Base-by-base conservation (phyloP, 257 asterid genomes). In the Capsicum pubescens region DNA sequence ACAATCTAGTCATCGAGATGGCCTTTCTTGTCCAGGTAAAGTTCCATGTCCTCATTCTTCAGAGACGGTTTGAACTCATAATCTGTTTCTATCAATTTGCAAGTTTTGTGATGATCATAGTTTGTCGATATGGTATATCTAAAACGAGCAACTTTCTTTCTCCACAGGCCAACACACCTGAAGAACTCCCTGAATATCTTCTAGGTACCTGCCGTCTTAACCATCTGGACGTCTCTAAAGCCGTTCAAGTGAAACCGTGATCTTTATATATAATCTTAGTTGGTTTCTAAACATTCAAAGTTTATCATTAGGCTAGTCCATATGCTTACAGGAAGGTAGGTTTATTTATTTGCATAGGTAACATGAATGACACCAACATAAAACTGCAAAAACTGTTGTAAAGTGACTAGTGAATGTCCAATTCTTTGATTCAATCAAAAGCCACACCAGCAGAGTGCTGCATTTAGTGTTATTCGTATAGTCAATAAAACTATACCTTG, bases 21-120 rank as follows among this genome's bases (percentile, higher is more conserved):
- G 97, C 99, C 61, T 96, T 96, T 87, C 89, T 96, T 39, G 90
- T 96, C 87, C 99, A 96, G 98, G 99, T 93, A 88, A 78, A 4
- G 1, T 56, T 77, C 56, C 64, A 14, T 77, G 13, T 77, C 82
- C 64, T 76, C 4, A 52, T 8, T 52, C 81, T 52, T 46, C 63
- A 76, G 12, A 7, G 6, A 16, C n/a, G 2, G 9, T 72, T 48
- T 72, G 32, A 72, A 72, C 19, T 72, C 44, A 6, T 11, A 4
- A 68, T 39, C 26, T 70, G 26, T 19, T 46, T n/a, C 58, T 10
- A 71, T 3, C 17, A 46, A 11, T 69, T 67, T 42, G 55, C 16
- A 17, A 42, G 7, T 70, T 44, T 42, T 71, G 56, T 46, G 63
- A 76, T 8, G 15, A 26, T 76, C 48, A 76, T 76, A 64, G 71